Conservation (phyloP, 345 rosid species). For the Syzygium aromaticum region DNA sequence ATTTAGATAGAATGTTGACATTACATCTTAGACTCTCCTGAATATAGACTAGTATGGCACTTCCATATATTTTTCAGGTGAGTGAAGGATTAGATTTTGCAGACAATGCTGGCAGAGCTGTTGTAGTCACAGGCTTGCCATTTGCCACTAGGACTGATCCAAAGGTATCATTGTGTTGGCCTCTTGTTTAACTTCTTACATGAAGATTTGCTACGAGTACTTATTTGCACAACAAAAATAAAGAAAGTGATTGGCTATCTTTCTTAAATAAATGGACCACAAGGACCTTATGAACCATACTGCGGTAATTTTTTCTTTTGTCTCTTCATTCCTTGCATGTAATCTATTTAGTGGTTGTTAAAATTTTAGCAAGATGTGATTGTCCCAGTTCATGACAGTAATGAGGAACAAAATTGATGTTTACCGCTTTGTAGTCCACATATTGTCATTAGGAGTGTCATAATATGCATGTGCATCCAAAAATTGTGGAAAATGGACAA, state of each 20-base stretch:
- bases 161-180: slow-evolving; percentile 46
- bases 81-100: slow-evolving; percentile 99
- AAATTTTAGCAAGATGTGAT: background rate
- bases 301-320: background rate
- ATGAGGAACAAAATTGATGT: background rate
- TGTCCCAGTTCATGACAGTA: background rate
- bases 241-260: background rate
- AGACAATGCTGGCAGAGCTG: slow-evolving; percentile 97
- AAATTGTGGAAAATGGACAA: background rate
- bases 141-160: slow-evolving; percentile 75
- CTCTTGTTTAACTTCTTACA: background rate
- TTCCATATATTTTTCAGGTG: slow-evolving; percentile 48
- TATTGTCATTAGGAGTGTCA: background rate
- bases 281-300: background rate
- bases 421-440: background rate
- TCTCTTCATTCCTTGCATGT: background rate
- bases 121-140: slow-evolving; percentile 84
- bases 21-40: background rate
- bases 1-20: background rate
- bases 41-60: background rate
- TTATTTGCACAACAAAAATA: background rate
- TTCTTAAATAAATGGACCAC: background rate
- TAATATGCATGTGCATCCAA: background rate
- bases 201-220: background rate
- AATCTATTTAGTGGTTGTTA: background rate